These are phyloP conservation scores for Xylariaceae sp. DNA, from an alignment of 2,329 filamentous ascomycete species.

Conservation along the genomic window DNA sequence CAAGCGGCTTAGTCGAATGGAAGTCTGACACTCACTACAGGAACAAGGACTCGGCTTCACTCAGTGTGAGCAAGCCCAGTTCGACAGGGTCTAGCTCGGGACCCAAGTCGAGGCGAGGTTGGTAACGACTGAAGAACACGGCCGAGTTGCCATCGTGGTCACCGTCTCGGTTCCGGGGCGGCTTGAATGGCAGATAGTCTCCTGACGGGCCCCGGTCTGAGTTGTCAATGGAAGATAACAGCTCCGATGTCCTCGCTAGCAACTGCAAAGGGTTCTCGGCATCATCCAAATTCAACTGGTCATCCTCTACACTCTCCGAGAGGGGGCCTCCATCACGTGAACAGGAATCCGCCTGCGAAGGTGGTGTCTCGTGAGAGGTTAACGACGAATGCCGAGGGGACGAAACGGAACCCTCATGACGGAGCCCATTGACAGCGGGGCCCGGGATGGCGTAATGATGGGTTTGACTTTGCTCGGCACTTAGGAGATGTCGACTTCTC, in stretches of 20 bases:
- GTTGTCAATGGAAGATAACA: slow-evolving; percentile 38
- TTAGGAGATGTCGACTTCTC: slow-evolving; percentile 40
- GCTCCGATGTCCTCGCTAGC: slow-evolving; percentile 65
- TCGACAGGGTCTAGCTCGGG: slow-evolving; percentile 62
- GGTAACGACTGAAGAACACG: slow-evolving; percentile 61
- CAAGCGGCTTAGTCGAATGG: background rate
- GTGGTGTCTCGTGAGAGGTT: slow-evolving; percentile 27
- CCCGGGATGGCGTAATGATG: slow-evolving; percentile 18
- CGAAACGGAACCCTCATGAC: slow-evolving; percentile 22
- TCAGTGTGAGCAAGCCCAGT: slow-evolving; percentile 60
- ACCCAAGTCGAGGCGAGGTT: slow-evolving; percentile 57
- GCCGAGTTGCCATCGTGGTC: slow-evolving; percentile 47
- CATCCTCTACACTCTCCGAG: slow-evolving; percentile 38
- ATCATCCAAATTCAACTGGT: slow-evolving; percentile 52
- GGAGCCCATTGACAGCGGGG: slow-evolving; percentile 12
- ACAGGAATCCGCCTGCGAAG: slow-evolving; percentile 28
- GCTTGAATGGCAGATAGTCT: slow-evolving; percentile 20
- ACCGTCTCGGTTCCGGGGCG: slow-evolving; percentile 33
- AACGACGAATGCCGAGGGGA: slow-evolving; percentile 30
- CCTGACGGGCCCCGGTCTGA: slow-evolving; percentile 9
- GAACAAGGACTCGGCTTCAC: slow-evolving; percentile 60
- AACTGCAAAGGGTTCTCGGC: slow-evolving; percentile 71
- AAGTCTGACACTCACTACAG: slow-evolving; percentile 47
- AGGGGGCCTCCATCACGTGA: slow-evolving; percentile 24
- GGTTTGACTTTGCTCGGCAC: slow-evolving; percentile 21